These are phyloP conservation scores for Cyathus striatus DNA, from an alignment of 768 basidiomycete genomes.

Conservation along the genomic window DNA sequence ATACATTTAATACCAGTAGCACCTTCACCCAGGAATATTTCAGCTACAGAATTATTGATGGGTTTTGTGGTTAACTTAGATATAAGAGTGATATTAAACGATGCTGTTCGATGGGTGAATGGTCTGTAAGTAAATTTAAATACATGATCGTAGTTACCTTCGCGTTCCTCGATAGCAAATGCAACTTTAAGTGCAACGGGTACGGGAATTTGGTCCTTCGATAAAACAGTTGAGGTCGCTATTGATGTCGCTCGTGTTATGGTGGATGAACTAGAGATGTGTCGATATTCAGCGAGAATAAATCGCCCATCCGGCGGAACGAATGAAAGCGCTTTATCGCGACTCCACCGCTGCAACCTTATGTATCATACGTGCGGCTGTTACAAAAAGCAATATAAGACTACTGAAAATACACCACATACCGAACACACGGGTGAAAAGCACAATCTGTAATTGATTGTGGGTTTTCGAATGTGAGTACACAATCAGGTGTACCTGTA, in stretches of 20 bases:
- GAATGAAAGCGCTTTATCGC: conserved; percentile 78
- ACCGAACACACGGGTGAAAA: conserved; percentile 94
- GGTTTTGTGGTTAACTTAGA: conserved; percentile 59
- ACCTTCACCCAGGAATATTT: conserved; percentile 71
- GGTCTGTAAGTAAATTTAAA: conserved; percentile 1
- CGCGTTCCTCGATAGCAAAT: conserved; percentile 38
- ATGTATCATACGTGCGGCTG: background rate
- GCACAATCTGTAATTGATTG: conserved; percentile 71
- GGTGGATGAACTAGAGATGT: conserved; percentile 33
- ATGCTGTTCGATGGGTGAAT: conserved; percentile 28
- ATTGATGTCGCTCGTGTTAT: conserved; percentile 16
- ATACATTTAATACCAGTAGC: conserved; percentile 72
- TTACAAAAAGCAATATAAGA: background rate
- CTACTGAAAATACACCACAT: conserved; percentile 13
- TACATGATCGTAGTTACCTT: conserved; percentile 30
- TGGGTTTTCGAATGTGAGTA: conserved; percentile 72
- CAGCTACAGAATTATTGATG: conserved; percentile 68
- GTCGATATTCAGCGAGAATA: conserved; percentile 79
- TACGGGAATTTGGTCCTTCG: conserved; percentile 43
- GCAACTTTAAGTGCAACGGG: conserved; percentile 46
- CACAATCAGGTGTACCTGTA: conserved; percentile 84
- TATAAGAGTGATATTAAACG: conserved; percentile 57
- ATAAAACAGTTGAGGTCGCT: conserved; percentile 11
- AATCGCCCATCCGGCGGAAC: conserved; percentile 93
- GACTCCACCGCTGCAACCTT: conserved; percentile 77